Evolutionary conservation across 306 rosid species (phyloP), one percentile per base, ranked within the genome.

Genomic region (Corylus avellana): DNA sequence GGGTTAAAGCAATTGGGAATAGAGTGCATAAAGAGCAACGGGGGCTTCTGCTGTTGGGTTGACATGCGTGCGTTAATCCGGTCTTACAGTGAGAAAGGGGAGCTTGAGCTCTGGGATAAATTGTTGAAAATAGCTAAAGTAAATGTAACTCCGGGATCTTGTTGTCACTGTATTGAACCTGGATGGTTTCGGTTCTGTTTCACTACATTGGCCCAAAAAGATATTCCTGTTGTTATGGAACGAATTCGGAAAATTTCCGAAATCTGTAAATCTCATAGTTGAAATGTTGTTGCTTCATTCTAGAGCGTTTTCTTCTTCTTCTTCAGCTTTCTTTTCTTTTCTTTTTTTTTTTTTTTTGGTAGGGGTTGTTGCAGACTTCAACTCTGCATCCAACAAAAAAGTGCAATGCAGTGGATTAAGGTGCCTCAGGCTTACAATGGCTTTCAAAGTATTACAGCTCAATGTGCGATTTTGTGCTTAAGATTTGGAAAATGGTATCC

Each of bases 1-100:
- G 99, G 94, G 59, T 66, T 95, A 84, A 90, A 93, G 86, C 89
- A 90, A 83, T 76, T 93, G 73, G 96, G 90, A 32, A 90, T 96
- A 63, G 84, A 90, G 74, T 91, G 92, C 86, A 77, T 77, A 5
- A 83, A 74, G 74, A 88, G 98, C 87, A 83, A 78, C 35, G 98
- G 94, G 62, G 98, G 99, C 47, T 90, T 87, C 87, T 93, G 85
- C 84, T 93, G 98, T 81, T 91, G 99, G 99, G 99, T 93, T 11
- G 87, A 93, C 88, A 87, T 96, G 97, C 87, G 97, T 66, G 78
- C 83, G 25, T 89, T 87, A 22, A 87, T 89, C 77, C 79, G 86
- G 53, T 82, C 96, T 63, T 91, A 91, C 85, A 89, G 86, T 73
- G 97, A 93, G 82, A 96, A 90, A 79, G 99, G 97, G 13, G 99